Evolutionary conservation across 352 stramenopile genomes (phyloP), one percentile per base, ranked within the genome.

Genomic region (Plasmopara halstedii): DNA sequence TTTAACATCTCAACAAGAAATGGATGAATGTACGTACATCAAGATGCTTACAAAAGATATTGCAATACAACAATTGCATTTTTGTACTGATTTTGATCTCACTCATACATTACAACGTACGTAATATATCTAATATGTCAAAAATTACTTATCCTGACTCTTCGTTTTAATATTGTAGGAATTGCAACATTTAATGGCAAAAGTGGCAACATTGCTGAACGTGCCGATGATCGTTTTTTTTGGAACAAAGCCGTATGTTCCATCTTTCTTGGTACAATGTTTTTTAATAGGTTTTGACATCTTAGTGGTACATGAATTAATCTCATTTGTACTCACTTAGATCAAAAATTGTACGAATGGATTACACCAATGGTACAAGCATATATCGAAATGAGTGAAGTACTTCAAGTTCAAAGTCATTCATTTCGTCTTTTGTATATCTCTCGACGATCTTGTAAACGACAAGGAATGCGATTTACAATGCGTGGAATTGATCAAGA

Each of bases 401-500:
- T 66, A 11, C 50, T 85, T 35, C 64, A 56, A 21, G 56, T 80
- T 6, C 69, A 73, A 14, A 47, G 62, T 18, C 59, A 82, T 34
- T 59, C 62, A 3, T 87, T 94, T 52, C 62, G 67, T 14, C 67
- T 93, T 6, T 55, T 88, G 9, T 79, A 88, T 62, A 81, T 95
- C 41, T 85, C 76, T 4, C 55, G 77, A 5, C 59, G 83, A 11
- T 86, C 80, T 23, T 82, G 64, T 31, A 85, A 90, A 42, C 75
- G 91, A 42, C 73, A 96, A 44, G 64, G 95, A 21, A 76, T 88
- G 44, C 84, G 94, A 44, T 98, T 97, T 64, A 97, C 85, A 23
- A 84, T 85, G 66, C 80, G 94, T 37, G 94, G 94, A 32, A 78
- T 95, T n/a, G 91, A 98, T 68, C 69, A 68, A 35, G 70, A 83